Percentiles rank a stretch among this genome's conserved stretches.
These are phyloP conservation scores for Candida jianshihensis DNA, from an alignment of 805 yeast genomes.

Conservation along the genomic window DNA sequence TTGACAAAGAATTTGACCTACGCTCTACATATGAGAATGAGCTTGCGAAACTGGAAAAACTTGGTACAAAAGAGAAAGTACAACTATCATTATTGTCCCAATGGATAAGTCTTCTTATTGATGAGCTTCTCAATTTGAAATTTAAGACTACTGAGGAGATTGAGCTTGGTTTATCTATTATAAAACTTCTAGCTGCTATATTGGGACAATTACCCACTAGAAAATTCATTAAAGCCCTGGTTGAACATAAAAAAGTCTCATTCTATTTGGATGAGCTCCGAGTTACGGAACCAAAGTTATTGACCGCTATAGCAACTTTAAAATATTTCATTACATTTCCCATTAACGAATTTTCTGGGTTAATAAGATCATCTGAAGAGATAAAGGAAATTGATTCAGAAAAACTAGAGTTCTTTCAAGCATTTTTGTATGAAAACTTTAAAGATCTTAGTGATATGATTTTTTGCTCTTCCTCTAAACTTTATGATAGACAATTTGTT, in stretches of 20 bases:
- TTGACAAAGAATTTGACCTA: background rate
- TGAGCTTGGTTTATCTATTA: slow-evolving; percentile 1
- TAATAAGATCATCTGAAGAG: slow-evolving; percentile 12
- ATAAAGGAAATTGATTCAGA: slow-evolving; percentile 6
- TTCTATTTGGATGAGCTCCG: slow-evolving; percentile 2
- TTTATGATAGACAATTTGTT: slow-evolving; percentile 6
- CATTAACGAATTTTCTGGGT: slow-evolving; percentile 35
- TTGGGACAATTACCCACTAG: slow-evolving; percentile 37
- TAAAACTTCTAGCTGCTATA: slow-evolving; percentile 22
- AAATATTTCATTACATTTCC: slow-evolving; percentile 30
- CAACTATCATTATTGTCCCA: slow-evolving; percentile 1
- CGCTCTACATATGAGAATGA: slow-evolving; percentile 2
- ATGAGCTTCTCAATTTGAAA: background rate
- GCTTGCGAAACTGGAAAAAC: background rate
- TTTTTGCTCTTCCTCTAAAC: slow-evolving; percentile 5
- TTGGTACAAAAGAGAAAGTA: slow-evolving; percentile 7
- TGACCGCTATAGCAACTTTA: slow-evolving; percentile 8
- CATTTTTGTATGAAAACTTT: slow-evolving; percentile 13
- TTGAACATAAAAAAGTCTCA: slow-evolving; percentile 22
- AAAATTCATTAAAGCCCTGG: slow-evolving; percentile 25
- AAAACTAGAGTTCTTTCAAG: slow-evolving; percentile 19
- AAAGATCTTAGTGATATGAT: slow-evolving; percentile 11
- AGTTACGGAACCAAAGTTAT: background rate
- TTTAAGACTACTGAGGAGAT: background rate
- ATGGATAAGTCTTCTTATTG: background rate